These are phyloP conservation scores for Azolla pinnata DNA, from an alignment of 75 land plant species.

Conservation along the genomic window DNA sequence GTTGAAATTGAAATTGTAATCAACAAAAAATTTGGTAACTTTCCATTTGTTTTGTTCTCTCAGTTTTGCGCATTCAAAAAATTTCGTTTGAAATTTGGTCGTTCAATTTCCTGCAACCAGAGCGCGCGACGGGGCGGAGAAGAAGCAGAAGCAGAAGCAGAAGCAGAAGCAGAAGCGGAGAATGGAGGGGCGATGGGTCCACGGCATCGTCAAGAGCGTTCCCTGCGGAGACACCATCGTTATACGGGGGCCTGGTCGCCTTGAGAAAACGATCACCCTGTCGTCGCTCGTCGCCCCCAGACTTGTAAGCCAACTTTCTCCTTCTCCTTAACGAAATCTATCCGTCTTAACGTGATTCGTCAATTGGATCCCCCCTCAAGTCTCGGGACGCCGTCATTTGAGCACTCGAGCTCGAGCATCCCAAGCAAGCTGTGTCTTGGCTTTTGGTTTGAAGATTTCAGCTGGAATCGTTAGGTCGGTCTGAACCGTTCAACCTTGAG, in stretches of 20 bases:
- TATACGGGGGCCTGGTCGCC: slow-evolving; percentile 68
- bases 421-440: neutral
- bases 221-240: slow-evolving; percentile 86
- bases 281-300: slow-evolving; percentile 80
- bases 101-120: neutral
- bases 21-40: neutral
- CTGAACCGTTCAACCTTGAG: too few relatives aligned
- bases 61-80: neutral
- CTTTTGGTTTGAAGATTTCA: too few relatives aligned
- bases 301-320: slow-evolving; percentile 40
- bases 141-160: neutral
- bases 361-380: too few relatives aligned
- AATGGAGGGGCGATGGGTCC: slow-evolving; percentile 45
- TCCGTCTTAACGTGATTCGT: neutral
- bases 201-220: slow-evolving; percentile 87
- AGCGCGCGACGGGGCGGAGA: neutral
- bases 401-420: too few relatives aligned
- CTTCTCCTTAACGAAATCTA: neutral
- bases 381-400: too few relatives aligned
- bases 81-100: too few relatives aligned
- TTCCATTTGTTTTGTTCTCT: neutral
- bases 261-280: slow-evolving; percentile 81
- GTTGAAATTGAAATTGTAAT: too few relatives aligned
- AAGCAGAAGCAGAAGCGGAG: neutral
- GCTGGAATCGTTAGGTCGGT: too few relatives aligned